A percentile compares a stretch with the other conserved stretches of the same genome.
Evolutionary conservation across 2,329 filamentous ascomycete species (phyloP).

Genomic region (Paraphoma chrysanthemicola): DNA sequence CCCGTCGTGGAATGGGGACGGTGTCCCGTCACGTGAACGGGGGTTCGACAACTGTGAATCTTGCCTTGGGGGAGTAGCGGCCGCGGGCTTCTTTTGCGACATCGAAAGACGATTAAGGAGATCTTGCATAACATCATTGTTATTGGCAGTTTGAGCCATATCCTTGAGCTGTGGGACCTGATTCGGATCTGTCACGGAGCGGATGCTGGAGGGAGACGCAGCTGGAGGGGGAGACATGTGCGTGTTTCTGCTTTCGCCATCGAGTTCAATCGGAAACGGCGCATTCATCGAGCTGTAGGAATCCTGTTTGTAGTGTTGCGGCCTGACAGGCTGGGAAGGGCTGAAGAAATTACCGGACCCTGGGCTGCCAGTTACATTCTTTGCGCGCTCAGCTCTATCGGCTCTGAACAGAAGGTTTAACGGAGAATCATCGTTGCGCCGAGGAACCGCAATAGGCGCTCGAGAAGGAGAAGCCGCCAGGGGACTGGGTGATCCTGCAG

Average conservation of each 20-base stretch:
- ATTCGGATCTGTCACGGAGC: conserved; percentile 42
- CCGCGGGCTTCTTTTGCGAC: conserved; percentile 34
- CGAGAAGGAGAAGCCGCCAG: conserved; percentile 60
- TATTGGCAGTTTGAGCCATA: conserved; percentile 48
- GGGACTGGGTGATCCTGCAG: conserved; percentile 43
- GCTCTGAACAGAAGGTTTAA: conserved; percentile 91
- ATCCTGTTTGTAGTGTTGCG: conserved; percentile 50
- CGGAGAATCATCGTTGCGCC: conserved; percentile 71
- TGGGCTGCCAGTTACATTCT: conserved; percentile 58
- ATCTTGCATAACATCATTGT: conserved; percentile 54
- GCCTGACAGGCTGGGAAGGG: conserved; percentile 16
- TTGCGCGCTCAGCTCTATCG: conserved; percentile 78
- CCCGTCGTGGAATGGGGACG: conserved; percentile 49
- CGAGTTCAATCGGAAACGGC: conserved; percentile 73
- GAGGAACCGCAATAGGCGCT: conserved; percentile 52
- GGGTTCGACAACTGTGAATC: conserved; percentile 30
- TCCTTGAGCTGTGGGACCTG: conserved; percentile 32
- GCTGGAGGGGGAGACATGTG: conserved; percentile 32
- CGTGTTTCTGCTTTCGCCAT: conserved; percentile 36
- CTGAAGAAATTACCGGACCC: conserved; percentile 23
- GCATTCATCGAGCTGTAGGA: conserved; percentile 59
- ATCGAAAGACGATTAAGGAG: conserved; percentile 50
- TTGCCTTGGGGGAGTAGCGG: conserved; percentile 31
- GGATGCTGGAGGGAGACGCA: conserved; percentile 27
- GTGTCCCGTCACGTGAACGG: conserved; percentile 40